Evolutionary conservation across 2,329 filamentous ascomycete genomes (phyloP), one percentile per base, ranked within the genome.

Genomic region (Microdochium paspali): DNA sequence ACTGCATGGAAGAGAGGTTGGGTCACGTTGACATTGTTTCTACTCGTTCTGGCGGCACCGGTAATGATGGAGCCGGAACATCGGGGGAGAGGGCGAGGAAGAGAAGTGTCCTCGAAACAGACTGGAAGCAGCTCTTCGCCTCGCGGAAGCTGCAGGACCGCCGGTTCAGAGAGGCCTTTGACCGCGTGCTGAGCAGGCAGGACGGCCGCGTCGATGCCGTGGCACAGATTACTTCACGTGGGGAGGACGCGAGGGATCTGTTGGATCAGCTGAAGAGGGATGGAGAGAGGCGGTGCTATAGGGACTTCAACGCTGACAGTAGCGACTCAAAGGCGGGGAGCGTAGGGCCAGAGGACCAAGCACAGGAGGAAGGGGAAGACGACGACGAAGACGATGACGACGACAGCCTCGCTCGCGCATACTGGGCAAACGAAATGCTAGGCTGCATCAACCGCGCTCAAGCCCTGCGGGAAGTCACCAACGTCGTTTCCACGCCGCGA

Each of bases 111-210:
- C 35, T 40, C 3, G 35, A 40, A n/a, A 40, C 35, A 18, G 35
- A 40, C 35, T 40, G 35, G 35, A 40, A 40, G 35, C 35, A 21
- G 35, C 35, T 40, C 35, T 40, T 40, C 18, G 35, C 18, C 15
- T n/a, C 15, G 15, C 35, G 35, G 15, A 40, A 40, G 35, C 35
- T 20, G 35, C 35, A 40, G 35, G 35, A 40, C 23, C 15, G 18
- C n/a, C 10, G 10, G 5, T 40, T 40, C 18, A 9, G n/a, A 21
- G 18, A 18, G 5, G 15, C 35, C 13, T 40, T 40, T 21, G 35
- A 40, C 15, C 35, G 35, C 35, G 35, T 40, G 35, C 35, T 40
- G 35, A 40, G 35, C 35, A 40, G 35, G 35, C 35, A 40, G 35
- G 35, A 40, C 35, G 35, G 35, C n/a, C 35, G 35, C 13, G 23